Base-by-base conservation (phyloP, 441 rosid species). In the Gossypium aridum region DNA sequence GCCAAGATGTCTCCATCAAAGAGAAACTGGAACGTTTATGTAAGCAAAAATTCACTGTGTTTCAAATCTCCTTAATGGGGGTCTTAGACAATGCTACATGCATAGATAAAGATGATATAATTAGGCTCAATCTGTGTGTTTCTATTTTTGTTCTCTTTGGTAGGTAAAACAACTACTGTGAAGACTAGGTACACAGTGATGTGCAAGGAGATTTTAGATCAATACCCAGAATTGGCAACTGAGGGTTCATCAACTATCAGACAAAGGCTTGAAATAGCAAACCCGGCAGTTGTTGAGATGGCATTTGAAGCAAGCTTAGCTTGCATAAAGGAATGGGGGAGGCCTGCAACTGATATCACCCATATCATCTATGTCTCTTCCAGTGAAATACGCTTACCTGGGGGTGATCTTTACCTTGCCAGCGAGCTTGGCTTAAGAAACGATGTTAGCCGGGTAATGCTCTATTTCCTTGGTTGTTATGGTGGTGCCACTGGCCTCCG, bases 161-260 rank as follows among this genome's bases (percentile, higher is more conserved):
- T 66, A 94, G 97, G 97, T 77, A 92, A 91, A 86, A 89, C 88
- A 43, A 92, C 99, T 8, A 94, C 99, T 0, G 97, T 94, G 86
- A 91, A 92, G 89, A 92, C 93, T 14, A 86, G 97, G 54, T 94
- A 90, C 89, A 94, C 96, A 0, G 99, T 94, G 71, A 85, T 92
- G 91, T 90, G 91, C 4, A 85, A 83, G 75, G 99, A 92, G 84
- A 86, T 92, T 53, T 83, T 94, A 0, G 93, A 89, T 57, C 83
- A 89, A 60, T 92, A 92, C 82, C 97, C 97, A 7, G 99, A 94
- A 78, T 84, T 94, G 37, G 87, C 88, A 7, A 85, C 86, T 0
- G 96, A 91, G 73, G 99, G 97, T 60, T 77, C 94, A 12, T 78
- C 96, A 7, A 94, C 97, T 16, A 89, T 94, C 83, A 88, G 78